phyloP scores from a whole-genome alignment of 495 filamentous ascomycete species.

The Daldinia vernicosa region DNA sequence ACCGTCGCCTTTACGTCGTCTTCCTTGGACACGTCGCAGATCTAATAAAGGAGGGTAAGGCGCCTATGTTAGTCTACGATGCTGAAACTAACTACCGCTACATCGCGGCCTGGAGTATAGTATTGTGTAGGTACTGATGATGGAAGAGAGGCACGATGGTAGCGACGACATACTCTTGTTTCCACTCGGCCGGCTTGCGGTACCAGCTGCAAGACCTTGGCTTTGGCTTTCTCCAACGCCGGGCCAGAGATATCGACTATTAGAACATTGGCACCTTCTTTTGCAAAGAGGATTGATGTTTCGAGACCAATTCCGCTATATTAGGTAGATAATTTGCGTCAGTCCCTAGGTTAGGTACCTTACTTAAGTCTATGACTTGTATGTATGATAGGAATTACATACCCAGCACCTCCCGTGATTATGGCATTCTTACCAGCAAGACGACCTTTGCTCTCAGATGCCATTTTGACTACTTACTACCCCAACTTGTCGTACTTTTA shows the following conservation, averaged over 20 bases:
- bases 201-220: conserved; percentile 75
- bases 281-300: conserved; percentile 88
- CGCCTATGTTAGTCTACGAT: conserved; percentile 7
- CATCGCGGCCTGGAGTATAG: not conserved
- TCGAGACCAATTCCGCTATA: conserved; percentile 95
- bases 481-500: not conserved
- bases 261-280: conserved; percentile 87
- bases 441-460: conserved; percentile 60
- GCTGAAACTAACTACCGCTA: not conserved
- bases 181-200: conserved; percentile 69
- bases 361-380: not conserved
- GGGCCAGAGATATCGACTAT: conserved; percentile 83
- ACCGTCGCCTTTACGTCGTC: conserved; percentile 74
- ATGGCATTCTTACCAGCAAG: conserved; percentile 92
- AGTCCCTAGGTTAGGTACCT: too few relatives aligned
- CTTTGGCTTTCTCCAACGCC: conserved; percentile 73
- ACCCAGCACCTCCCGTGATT: conserved; percentile 93
- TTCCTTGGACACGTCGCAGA: conserved; percentile 75
- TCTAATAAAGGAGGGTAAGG: conserved; percentile 42
- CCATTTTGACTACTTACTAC: conserved; percentile 23
- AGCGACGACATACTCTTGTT: conserved; percentile 53
- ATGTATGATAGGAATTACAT: conserved; percentile 47
- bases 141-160: not conserved
- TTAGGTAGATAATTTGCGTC: conserved; percentile 18
- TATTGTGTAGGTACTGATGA: not conserved